Percentiles rank a stretch among this genome's conserved stretches.
Evolutionary conservation across 2,329 filamentous ascomycete species (phyloP).

Genomic region (Albophoma yamanashiensis): DNA sequence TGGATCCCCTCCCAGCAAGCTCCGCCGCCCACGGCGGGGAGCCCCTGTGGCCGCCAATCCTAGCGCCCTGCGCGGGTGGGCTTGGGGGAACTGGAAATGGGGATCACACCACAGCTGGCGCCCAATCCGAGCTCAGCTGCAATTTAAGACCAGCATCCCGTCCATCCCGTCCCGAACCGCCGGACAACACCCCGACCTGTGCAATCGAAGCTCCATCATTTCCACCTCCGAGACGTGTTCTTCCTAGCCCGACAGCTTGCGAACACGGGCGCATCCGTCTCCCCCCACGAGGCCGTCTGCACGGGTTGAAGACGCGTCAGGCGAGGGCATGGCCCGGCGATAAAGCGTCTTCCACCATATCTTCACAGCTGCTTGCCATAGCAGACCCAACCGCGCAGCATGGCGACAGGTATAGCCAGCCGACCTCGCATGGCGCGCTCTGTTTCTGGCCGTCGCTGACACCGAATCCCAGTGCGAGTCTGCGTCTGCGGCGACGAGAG

Average conservation of each 20-base stretch:
- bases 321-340: slow-evolving; percentile 9
- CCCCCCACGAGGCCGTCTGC: background rate
- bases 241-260: background rate
- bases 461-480: slow-evolving; percentile 55
- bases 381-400: slow-evolving; percentile 6
- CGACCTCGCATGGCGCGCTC: background rate
- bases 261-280: background rate
- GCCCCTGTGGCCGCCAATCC: background rate
- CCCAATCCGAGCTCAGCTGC: slow-evolving; percentile 1
- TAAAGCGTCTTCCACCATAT: background rate
- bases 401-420: slow-evolving; percentile 14
- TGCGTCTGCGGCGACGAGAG: slow-evolving; percentile 95
- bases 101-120: background rate
- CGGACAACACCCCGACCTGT: background rate
- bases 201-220: background rate
- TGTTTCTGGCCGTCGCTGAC: slow-evolving; percentile 8
- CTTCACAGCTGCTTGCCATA: background rate
- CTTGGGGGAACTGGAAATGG: background rate
- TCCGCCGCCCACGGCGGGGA: background rate
- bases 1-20: background rate
- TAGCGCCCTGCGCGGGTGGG: background rate
- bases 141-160: background rate
- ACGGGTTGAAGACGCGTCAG: background rate
- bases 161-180: background rate
- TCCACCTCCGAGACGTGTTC: background rate